Conservation (phyloP, 495 filamentous ascomycete species). For the Hypoxylon rickii region DNA sequence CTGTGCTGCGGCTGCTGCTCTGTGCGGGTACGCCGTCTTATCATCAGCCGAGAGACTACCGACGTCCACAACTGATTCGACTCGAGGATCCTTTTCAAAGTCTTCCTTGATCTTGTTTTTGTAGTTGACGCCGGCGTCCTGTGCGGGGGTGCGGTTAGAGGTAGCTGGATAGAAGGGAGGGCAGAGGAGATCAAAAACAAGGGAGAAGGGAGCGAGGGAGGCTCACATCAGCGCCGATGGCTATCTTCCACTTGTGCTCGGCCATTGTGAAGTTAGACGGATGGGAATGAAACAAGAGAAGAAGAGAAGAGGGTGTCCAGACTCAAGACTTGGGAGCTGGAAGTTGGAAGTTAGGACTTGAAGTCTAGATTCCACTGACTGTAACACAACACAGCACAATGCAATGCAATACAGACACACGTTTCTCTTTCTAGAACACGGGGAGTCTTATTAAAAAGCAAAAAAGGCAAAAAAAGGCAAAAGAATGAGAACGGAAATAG, state of each 20-base stretch:
- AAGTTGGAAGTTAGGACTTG: no score
- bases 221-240: constrained; percentile 53
- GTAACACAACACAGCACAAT: no score
- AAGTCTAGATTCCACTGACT: no score
- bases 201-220: constrained; percentile 30
- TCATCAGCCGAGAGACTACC: constrained; percentile 58
- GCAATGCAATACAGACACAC: no score
- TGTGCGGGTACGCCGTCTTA: constrained; percentile 84
- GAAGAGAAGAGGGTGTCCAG: not conserved
- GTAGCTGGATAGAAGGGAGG: no score
- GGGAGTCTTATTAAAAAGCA: not conserved
- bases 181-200: not conserved
- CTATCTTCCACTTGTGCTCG: constrained; percentile 52
- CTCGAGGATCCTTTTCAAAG: constrained; percentile 68
- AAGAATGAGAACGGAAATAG: not conserved
- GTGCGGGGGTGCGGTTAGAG: constrained; percentile 18
- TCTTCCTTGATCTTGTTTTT: constrained; percentile 77
- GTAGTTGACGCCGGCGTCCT: constrained; percentile 79
- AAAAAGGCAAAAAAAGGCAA: not conserved
- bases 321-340: not conserved
- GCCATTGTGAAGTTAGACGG: constrained; percentile 33
- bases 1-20: constrained; percentile 71
- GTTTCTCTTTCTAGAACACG: no score
- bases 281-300: not conserved
- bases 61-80: constrained; percentile 72